Percentiles rank a stretch among this genome's conserved stretches.
Evolutionary conservation across 495 filamentous ascomycete species (phyloP).

Genomic region (Friedmanniomyces simplex): DNA sequence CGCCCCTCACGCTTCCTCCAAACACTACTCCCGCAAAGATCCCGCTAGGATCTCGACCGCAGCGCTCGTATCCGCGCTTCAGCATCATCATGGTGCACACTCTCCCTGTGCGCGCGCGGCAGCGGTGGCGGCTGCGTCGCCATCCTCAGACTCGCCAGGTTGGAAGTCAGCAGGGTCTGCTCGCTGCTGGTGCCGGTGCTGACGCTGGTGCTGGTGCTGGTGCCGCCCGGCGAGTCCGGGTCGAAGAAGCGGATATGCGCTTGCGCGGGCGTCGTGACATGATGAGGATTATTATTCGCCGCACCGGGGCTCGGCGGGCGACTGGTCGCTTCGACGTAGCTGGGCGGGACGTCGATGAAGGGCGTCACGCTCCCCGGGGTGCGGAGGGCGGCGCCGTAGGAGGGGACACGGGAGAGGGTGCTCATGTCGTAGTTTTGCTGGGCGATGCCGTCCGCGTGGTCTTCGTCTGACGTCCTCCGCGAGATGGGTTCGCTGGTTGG

Average conservation of each 20-base stretch:
- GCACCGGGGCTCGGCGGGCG: constrained; percentile 25
- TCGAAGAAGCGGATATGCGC: constrained; percentile 15
- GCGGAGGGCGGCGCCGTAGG: constrained; percentile 32
- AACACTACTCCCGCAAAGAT: background rate
- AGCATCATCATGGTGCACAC: background rate
- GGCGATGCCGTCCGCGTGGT: constrained; percentile 1
- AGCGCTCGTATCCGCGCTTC: constrained; percentile 1
- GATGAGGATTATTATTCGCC: constrained; percentile 1
- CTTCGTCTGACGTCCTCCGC: constrained; percentile 17
- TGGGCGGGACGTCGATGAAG: constrained; percentile 25
- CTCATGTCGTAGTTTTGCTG: constrained; percentile 26
- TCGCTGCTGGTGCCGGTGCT: constrained; percentile 11
- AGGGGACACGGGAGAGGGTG: constrained; percentile 29
- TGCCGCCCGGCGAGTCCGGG: background rate
- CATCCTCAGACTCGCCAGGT: background rate
- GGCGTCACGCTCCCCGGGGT: constrained; percentile 24
- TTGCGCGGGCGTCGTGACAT: constrained; percentile 3
- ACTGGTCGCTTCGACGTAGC: constrained; percentile 32
- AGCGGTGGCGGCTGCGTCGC: background rate
- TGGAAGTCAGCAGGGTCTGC: background rate
- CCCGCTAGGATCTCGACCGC: constrained; percentile 1
- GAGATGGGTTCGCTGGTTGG: constrained; percentile 12
- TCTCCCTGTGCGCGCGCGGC: background rate
- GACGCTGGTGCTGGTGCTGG: background rate
- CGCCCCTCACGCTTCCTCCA: background rate